Evolutionary conservation across 2,329 filamentous ascomycete species (phyloP), one percentile per base, ranked within the genome.

Genomic region (Pleoardoris graminearum): DNA sequence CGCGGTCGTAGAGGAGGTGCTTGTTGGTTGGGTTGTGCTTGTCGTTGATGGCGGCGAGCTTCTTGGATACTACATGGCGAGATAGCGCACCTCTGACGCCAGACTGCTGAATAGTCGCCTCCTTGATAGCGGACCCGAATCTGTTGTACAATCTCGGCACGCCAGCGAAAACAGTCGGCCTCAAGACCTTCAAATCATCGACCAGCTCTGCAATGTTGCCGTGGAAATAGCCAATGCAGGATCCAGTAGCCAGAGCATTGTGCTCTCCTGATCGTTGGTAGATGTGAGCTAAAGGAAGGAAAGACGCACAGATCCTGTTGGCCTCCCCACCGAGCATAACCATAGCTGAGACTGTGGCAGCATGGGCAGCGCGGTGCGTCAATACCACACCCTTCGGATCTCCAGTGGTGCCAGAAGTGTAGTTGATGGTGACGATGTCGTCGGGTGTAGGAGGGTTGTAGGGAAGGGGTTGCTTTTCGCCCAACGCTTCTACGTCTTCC

Each of bases 231-330:
- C 93, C 94, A 63, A 97, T 86, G 7, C 84, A 78, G 29, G 84
- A 84, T 49, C 91, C 92, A 47, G 84, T 81, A 65, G 88, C 84
- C 14, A 97, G 79, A 12, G 85, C 83, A 3, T 80, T 79, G 71
- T 95, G 89, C 71, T 99, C 94, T 35, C 86, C 80, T 61, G 97
- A 80, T 50, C 94, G 88, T 59, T 92, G 89, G 73, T 90, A 97
- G 65, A 99, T 97, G 71, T 99, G 94, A 8, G 94, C 94, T 33
- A 97, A 78, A 0, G 94, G 94, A 46, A 99, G 82, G 75, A 97
- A 99, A 0, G 93, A 97, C 52, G 90, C 83, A 61, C 87, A 80
- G 3, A 86, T 77, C 61, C 94, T 89, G 50, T 84, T 79, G 11
- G 79, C 77, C 11, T 77, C 77, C 51, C 79, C 76, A n/a, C 71